Evolutionary conservation across 495 filamentous ascomycete species (phyloP), one percentile per base, ranked within the genome.

Genomic region (Penicillium diatomitis): DNA sequence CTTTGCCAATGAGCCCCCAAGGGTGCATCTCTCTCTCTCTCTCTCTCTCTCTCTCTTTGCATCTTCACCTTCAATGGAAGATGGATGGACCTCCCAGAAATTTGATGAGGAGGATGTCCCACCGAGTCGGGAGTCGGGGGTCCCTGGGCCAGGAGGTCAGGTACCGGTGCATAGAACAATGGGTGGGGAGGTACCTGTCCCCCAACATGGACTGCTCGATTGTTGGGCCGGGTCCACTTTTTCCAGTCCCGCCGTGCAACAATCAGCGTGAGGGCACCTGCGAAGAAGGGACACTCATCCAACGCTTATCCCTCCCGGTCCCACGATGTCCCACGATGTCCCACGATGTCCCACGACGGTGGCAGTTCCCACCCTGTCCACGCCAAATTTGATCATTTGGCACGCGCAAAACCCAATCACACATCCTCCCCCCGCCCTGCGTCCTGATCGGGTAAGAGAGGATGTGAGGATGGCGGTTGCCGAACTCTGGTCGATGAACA

Each of bases 21-120:
- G 20, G 1, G 20, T 20, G 20, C 20, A 20, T 20, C 20, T 20
- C 20, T 20, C 20, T 20, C 20, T 20, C 20, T 20, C 20, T 20
- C 20, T 20, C 20, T 20, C 20, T 20, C 20, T 20, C 20, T 20
- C 20, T 20, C 20, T 20, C 20, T 20, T 20, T 20, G 20, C 20
- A 20, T 20, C 20, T 20, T 20, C 20, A 20, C 20, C 20, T 20
- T 20, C 20, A 20, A 20, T 20, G 20, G 20, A 20, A 20, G 20
- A 20, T 20, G 20, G 20, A 20, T 20, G 20, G 20, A 20, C 5
- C 39, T 20, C 33, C 20, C 34, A 46, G 32, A 54, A 60, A 57
- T 54, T 44, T 57, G 57, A 34, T 60, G 57, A 60, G 57, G 50
- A 57, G 43, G 49, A 55, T 49, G 49, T 52, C 57, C 57, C 57